Percentiles rank a stretch among this genome's conserved stretches.
These are phyloP conservation scores for Hypericum perforatum DNA, from an alignment of 345 rosid species.

Conservation along the genomic window DNA sequence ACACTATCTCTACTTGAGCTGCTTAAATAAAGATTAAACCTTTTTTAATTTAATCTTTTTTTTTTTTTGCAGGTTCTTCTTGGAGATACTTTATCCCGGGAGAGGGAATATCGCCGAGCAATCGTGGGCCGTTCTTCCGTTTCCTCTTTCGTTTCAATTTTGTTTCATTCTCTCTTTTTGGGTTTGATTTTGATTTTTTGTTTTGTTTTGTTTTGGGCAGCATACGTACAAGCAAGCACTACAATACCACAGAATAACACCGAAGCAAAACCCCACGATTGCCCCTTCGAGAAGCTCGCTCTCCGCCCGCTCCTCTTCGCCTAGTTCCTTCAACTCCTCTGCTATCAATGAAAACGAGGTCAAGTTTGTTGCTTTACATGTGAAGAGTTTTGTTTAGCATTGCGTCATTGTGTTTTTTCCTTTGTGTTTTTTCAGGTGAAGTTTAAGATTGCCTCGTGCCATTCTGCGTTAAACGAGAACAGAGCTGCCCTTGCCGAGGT, in stretches of 20 bases:
- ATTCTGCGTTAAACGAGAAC: conserved; percentile 54
- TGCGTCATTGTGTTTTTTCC: not conserved
- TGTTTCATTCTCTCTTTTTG: not conserved
- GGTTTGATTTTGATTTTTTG: not conserved
- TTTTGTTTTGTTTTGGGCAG: conserved; percentile 22
- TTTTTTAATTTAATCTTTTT: conserved; percentile 2
- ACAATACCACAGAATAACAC: conserved; percentile 61
- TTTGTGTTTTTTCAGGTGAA: conserved; percentile 46
- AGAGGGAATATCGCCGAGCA: conserved; percentile 74
- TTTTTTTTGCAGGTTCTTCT: conserved; percentile 56
- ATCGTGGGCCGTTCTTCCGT: conserved; percentile 41
- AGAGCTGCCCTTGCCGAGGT: conserved; percentile 89
- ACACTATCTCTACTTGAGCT: not conserved
- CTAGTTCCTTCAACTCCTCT: conserved; percentile 54
- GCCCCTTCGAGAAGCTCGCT: conserved; percentile 52
- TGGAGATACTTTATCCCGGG: conserved; percentile 79
- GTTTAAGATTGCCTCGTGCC: conserved; percentile 92
- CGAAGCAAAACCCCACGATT: conserved; percentile 55
- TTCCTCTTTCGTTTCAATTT: not conserved
- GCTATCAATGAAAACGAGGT: conserved; percentile 89
- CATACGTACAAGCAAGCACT: conserved; percentile 76
- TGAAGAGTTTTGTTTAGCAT: too few relatives aligned
- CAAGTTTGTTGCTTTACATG: not conserved
- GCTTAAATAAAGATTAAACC: not conserved
- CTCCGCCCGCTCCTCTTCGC: conserved; percentile 66